phyloP scores from a whole-genome alignment of 176 grass and related monocot genomes.

The Rhynchospora pubera region DNA sequence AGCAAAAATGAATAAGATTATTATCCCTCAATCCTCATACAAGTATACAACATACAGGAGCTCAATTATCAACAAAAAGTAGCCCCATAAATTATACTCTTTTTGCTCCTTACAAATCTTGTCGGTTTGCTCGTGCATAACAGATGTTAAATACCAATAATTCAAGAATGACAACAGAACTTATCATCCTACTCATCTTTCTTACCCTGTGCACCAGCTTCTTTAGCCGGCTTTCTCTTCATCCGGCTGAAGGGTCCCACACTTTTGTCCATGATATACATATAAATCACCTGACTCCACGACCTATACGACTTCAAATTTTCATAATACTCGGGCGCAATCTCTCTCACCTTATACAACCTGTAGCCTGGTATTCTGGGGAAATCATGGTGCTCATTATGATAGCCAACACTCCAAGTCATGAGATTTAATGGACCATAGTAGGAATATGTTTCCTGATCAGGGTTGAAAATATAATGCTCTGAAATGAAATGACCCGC shows the following conservation, averaged over 20 bases:
- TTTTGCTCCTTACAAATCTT: not conserved
- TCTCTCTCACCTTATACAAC: conserved; percentile 80
- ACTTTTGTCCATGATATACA: conserved; percentile 81
- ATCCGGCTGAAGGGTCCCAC: conserved; percentile 87
- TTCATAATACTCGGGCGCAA: conserved; percentile 77
- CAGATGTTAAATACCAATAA: not conserved
- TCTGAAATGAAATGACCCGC: conserved; percentile 94
- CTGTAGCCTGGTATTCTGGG: conserved; percentile 68
- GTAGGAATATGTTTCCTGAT: conserved; percentile 92
- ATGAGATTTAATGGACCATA: conserved; percentile 88
- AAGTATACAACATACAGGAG: not conserved
- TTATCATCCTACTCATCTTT: conserved; percentile 37
- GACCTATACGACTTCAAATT: conserved; percentile 55
- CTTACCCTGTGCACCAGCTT: conserved; percentile 4
- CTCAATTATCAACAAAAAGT: not conserved
- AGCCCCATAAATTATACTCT: not conserved
- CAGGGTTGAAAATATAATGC: conserved; percentile 75
- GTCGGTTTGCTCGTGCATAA: not conserved
- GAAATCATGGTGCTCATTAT: conserved; percentile 99
- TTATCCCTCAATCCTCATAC: not conserved
- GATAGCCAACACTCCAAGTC: conserved; percentile 88
- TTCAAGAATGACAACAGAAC: not conserved
- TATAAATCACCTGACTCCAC: conserved; percentile 97
- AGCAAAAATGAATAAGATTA: not conserved
- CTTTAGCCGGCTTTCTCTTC: conserved; percentile 53